A percentile compares a stretch with the other conserved stretches of the same genome.
phyloP scores from a whole-genome alignment of 2,329 filamentous ascomycete genomes.

The Colletotrichum coccodes region DNA sequence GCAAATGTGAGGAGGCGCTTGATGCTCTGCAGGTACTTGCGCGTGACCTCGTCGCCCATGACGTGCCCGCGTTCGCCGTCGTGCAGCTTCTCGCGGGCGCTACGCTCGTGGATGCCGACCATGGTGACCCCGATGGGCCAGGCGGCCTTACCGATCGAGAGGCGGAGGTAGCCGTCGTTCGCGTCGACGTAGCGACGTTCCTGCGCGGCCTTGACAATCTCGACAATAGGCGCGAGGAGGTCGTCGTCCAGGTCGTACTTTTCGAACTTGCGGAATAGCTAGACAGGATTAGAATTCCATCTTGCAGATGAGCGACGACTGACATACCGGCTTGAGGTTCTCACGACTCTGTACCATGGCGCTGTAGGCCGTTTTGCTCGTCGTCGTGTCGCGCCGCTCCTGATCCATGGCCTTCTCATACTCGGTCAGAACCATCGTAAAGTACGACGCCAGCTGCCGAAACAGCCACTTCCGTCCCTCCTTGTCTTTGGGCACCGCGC shows the following conservation, averaged over 20 bases:
- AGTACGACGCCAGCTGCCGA: conserved; percentile 92
- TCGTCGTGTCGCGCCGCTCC: conserved; percentile 70
- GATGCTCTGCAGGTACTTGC: conserved; percentile 97
- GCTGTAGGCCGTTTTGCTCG: conserved; percentile 83
- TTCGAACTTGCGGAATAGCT: conserved; percentile 90
- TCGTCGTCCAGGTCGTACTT: conserved; percentile 81
- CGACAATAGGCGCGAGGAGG: conserved; percentile 83
- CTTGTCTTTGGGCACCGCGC: conserved; percentile 69
- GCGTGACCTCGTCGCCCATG: conserved; percentile 94
- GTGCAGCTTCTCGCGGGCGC: conserved; percentile 93
- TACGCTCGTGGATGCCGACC: conserved; percentile 99
- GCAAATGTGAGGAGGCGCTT: conserved; percentile 97
- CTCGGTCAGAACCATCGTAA: conserved; percentile 92
- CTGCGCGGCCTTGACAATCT: conserved; percentile 93
- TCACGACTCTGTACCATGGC: conserved; percentile 89
- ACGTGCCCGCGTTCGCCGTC: conserved; percentile 91
- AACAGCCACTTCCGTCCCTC: conserved; percentile 78
- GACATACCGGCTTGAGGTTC: conserved; percentile 80
- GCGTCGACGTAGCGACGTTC: conserved; percentile 93
- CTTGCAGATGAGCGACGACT: not conserved
- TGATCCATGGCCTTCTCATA: conserved; percentile 85
- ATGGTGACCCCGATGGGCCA: conserved; percentile 99
- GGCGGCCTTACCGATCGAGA: conserved; percentile 95
- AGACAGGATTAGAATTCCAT: conserved; percentile 20
- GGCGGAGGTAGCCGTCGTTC: conserved; percentile 90